Percentiles rank a stretch among this genome's conserved stretches.
Conservation (phyloP, 495 filamentous ascomycete species). For the Talaromyces adpressus region DNA sequence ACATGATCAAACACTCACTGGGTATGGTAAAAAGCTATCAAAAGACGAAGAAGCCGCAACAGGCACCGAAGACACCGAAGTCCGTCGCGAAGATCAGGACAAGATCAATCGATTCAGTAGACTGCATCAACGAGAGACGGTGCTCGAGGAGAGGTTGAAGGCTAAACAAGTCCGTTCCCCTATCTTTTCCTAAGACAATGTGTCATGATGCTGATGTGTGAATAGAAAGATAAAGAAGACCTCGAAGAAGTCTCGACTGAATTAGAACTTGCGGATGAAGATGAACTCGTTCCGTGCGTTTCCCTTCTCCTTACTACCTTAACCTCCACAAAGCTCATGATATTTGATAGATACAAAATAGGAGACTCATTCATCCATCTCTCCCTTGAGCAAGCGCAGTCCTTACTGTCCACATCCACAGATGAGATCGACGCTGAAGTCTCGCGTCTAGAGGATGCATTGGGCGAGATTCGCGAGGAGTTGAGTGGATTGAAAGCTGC, state of each 20-base stretch:
- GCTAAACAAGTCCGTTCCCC: conserved; percentile 59
- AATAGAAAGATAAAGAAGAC: conserved; percentile 96
- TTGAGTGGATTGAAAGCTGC: conserved; percentile 83
- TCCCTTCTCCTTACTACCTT: background rate
- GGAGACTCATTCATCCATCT: conserved; percentile 91
- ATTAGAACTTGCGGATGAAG: conserved; percentile 91
- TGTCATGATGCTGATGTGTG: background rate
- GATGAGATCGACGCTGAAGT: conserved; percentile 71
- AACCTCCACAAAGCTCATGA: conserved; percentile 8
- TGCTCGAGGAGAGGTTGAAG: conserved; percentile 75
- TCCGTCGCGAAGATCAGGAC: conserved; percentile 93
- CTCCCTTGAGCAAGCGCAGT: conserved; percentile 74
- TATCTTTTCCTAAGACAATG: background rate
- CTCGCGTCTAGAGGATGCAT: conserved; percentile 63
- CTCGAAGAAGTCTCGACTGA: conserved; percentile 87
- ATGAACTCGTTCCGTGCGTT: conserved; percentile 79
- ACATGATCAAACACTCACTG: background rate
- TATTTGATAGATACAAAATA: conserved; percentile 73
- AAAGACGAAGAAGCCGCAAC: conserved; percentile 79
- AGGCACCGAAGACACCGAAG: conserved; percentile 74
- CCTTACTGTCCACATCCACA: conserved; percentile 65
- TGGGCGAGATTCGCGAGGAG: conserved; percentile 69
- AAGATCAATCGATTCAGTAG: conserved; percentile 98
- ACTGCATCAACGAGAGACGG: conserved; percentile 76
- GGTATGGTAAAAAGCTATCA: conserved; percentile 56